Base-by-base conservation (phyloP, 2,329 filamentous ascomycete genomes). In the Ceratocystis harringtonii region DNA sequence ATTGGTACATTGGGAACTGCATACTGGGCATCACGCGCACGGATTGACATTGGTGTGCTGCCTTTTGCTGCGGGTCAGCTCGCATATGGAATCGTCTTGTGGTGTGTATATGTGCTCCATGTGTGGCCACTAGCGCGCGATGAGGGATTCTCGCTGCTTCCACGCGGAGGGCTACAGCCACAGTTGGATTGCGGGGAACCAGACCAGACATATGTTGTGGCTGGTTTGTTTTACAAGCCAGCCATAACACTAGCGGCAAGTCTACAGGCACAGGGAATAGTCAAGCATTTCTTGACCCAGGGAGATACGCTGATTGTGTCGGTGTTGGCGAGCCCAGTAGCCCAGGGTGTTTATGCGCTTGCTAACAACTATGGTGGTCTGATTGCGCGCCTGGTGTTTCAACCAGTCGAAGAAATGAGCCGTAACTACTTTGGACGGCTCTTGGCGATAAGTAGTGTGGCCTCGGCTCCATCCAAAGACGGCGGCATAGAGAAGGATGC, bases 341-440 rank as follows among this genome's bases (percentile, higher is more conserved):
- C 92, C 3, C 94, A 97, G 76, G 94, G 94, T 15, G 85, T 90
- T 44, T 99, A 97, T 72, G 90, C 92, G 0, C 81, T 99, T 4
- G 94, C 92, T 63, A 91, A 91, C 71, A 99, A 97, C 75, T 99
- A 94, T 73, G 94, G 94, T 25, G 89, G 92, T 1, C 82, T 99
- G 0, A 78, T 95, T 32, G 94, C 94, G 0, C 84, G 94, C 2
- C 84, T 97, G 69, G 78, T 99, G 62, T 92, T 99, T 73, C 94
- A 97, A 72, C 95, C 94, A 6, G 84, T 99, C 67, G 94, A 99
- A 75, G 95, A 99, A 75, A 92, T 88, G 73, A 92, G 88, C 69
- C 87, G 95, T 48, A 91, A 87, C 72, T 86, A 96, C 72, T 96
- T 97, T 68, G 92, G 90, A 63, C 88, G 88, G 43, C 78, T 96